Evolutionary conservation across 208 protist species (phyloP).

Genomic region (Leishmania tropica): DNA sequence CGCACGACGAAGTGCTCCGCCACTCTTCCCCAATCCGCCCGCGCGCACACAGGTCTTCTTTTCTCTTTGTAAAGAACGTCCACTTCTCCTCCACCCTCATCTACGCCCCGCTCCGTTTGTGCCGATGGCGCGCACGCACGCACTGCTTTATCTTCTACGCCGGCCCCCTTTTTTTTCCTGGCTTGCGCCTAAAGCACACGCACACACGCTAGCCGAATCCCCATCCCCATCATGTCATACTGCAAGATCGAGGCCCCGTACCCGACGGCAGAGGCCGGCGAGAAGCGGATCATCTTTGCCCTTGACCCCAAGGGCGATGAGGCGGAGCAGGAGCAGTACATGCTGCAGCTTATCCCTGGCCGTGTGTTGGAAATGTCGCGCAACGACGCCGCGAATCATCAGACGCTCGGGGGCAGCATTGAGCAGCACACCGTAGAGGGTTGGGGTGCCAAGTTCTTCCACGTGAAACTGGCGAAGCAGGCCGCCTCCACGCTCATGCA

Average conservation of each 20-base stretch:
- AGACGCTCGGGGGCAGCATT: constrained; percentile 33
- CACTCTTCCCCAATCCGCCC: not conserved
- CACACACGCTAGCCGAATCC: not conserved
- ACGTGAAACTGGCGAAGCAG: constrained; percentile 37
- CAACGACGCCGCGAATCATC: constrained; percentile 29
- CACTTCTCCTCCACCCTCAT: not conserved
- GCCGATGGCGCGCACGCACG: not conserved
- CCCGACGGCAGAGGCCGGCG: constrained; percentile 35
- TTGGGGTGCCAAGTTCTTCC: constrained; percentile 43
- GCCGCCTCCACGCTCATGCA: constrained; percentile 23
- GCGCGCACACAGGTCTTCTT: not conserved
- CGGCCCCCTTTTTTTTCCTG: not conserved
- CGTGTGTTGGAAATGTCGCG: constrained; percentile 37
- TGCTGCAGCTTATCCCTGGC: constrained; percentile 63
- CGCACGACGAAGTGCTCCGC: not conserved
- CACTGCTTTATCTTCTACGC: not conserved
- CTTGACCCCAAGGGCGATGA: constrained; percentile 47
- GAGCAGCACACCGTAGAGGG: constrained; percentile 33
- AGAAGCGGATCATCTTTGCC: constrained; percentile 58
- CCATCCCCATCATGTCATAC: constrained; percentile 25
- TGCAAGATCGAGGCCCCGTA: constrained; percentile 40
- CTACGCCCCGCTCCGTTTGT: not conserved
- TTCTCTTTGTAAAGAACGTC: not conserved
- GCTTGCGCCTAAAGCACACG: not conserved
- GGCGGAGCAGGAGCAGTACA: constrained; percentile 40